phyloP scores from a whole-genome alignment of 2,329 filamentous ascomycete species.

The Aureobasidium sp. region DNA sequence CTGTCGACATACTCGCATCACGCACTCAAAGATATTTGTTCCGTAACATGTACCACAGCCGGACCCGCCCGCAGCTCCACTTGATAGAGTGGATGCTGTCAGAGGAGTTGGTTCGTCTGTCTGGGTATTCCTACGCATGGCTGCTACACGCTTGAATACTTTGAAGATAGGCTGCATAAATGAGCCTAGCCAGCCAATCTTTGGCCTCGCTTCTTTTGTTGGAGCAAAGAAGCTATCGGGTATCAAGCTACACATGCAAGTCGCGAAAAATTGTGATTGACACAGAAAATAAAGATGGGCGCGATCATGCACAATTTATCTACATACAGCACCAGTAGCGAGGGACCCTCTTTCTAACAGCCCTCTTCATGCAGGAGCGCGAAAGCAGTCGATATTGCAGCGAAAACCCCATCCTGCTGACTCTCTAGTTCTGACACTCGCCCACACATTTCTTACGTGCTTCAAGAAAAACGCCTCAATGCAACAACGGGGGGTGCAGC shows the following conservation, averaged over 20 bases:
- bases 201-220: neutral
- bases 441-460: neutral
- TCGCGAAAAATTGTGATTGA: conserved; percentile 2
- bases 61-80: neutral
- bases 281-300: neutral
- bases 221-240: neutral
- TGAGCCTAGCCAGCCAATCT: neutral
- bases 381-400: neutral
- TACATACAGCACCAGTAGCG: neutral
- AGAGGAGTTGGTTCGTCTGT: neutral
- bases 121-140: neutral
- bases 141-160: neutral
- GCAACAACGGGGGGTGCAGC: neutral
- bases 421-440: conserved; percentile 5
- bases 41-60: neutral
- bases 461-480: neutral
- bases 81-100: neutral
- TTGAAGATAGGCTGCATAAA: neutral
- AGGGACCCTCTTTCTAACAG: neutral
- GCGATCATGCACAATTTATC: neutral
- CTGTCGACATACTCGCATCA: neutral
- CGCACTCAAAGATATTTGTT: neutral
- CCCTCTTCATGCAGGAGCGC: neutral
- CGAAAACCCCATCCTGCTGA: neutral
- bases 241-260: conserved; percentile 1